Evolutionary conservation across 192 early-diverging fungal genomes (phyloP).

Genomic region (Ambispora gerdemannii): DNA sequence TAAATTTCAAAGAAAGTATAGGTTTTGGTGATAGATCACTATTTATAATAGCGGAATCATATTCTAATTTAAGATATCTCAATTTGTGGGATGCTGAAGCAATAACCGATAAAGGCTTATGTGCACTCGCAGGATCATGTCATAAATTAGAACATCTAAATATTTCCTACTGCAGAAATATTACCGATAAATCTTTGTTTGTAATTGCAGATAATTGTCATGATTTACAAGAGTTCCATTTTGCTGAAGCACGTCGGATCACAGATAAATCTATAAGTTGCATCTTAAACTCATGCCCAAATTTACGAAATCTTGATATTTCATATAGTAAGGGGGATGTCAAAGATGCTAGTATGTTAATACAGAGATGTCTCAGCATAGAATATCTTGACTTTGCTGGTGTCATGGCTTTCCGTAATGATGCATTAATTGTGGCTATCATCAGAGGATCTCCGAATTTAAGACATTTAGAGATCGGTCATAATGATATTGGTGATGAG

Average conservation of each 20-base stretch:
- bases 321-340: constrained; percentile 2
- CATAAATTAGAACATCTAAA: constrained; percentile 17
- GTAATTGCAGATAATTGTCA: neutral
- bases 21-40: neutral
- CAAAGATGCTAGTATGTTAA: constrained; percentile 15
- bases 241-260: constrained; percentile 7
- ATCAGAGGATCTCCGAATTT: constrained; percentile 11
- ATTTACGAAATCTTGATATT: constrained; percentile 17
- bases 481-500: constrained; percentile 15
- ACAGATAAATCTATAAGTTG: constrained; percentile 12
- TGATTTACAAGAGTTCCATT: constrained; percentile 6
- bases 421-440: constrained; percentile 15
- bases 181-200: constrained; percentile 13
- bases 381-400: constrained; percentile 6
- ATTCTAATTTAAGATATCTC: constrained; percentile 4
- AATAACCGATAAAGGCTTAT: constrained; percentile 14
- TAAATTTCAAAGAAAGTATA: too few relatives aligned
- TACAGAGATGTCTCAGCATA: constrained; percentile 12
- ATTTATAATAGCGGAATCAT: constrained; percentile 6
- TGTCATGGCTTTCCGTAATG: constrained; percentile 15
- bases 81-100: constrained; percentile 10
- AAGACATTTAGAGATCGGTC: constrained; percentile 7
- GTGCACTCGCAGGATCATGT: neutral
- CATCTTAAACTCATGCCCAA: constrained; percentile 15
- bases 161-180: constrained; percentile 14